Evolutionary conservation across 352 stramenopile species (phyloP).

Genomic region (Phytophthora macrochlamydospora): DNA sequence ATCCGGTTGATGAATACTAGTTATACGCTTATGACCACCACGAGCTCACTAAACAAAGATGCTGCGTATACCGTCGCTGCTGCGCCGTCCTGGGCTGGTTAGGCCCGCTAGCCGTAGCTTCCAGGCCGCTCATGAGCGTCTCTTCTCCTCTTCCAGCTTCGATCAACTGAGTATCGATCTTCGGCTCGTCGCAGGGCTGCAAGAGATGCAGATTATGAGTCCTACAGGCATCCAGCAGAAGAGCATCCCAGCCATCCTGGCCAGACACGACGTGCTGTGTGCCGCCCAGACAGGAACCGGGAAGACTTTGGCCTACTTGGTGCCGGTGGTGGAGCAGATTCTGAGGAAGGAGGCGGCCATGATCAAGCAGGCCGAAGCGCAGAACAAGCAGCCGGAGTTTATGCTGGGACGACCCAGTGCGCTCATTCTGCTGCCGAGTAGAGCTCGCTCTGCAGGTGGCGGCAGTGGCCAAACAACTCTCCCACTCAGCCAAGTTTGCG

Average conservation of each 20-base stretch:
- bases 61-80: neutral
- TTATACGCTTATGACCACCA: neutral
- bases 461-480: slow-evolving; percentile 66
- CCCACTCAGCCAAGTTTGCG: slow-evolving; percentile 74
- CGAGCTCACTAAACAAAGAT: neutral
- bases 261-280: slow-evolving; percentile 61
- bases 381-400: slow-evolving; percentile 9
- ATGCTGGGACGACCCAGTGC: slow-evolving; percentile 48
- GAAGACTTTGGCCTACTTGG: slow-evolving; percentile 73
- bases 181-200: slow-evolving; percentile 44
- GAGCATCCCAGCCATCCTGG: slow-evolving; percentile 52
- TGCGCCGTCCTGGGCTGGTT: neutral
- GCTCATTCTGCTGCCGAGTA: slow-evolving; percentile 66
- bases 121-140: neutral
- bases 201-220: slow-evolving; percentile 50
- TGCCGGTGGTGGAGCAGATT: slow-evolving; percentile 60
- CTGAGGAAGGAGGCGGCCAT: slow-evolving; percentile 45
- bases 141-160: slow-evolving; percentile 33
- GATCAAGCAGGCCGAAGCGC: slow-evolving; percentile 17
- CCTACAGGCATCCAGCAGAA: slow-evolving; percentile 66
- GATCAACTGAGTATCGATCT: slow-evolving; percentile 45
- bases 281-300: slow-evolving; percentile 69
- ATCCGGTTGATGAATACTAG: neutral
- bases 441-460: slow-evolving; percentile 74
- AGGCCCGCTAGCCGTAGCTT: neutral